Base-by-base conservation (phyloP, 805 yeast species). In the Saccharomycopsis synnaedendra region DNA sequence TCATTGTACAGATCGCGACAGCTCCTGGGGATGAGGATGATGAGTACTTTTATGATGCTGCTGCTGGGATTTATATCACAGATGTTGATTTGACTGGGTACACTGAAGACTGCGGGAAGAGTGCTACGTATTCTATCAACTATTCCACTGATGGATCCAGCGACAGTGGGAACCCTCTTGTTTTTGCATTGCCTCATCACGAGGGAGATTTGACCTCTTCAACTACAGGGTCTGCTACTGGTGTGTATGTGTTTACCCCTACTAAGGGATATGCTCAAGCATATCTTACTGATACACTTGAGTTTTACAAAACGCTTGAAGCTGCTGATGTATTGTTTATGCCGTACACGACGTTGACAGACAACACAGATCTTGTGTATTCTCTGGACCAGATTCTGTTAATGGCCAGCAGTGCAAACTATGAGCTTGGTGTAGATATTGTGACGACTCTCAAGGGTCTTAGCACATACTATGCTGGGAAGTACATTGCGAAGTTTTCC, bases 51-150 rank as follows among this genome's bases (percentile, higher is more conserved):
- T 79, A 80, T 57, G 88, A 82, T 60, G 55, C 64, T 41, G 77
- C 85, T n/a, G 88, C 93, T 41, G 94, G 94, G 39, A 64, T 70
- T 55, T 84, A 81, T 58, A 75, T 74, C 3, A 70, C 71, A 3
- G 69, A 67, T 39, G 78, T 78, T 29, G 48, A 57, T 4, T 57
- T 80, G 28, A 56, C 59, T 29, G 87, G 85, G 45, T 60, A 71
- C 30, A 54, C 70, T 19, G 44, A 29, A n/a, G 48, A 43, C 28
- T 64, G 67, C 30, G 78, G 79, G 27, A 50, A 61, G 3, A 51
- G 65, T 19, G 81, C 79, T 6, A 57, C 63, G 27, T 81, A 78
- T 58, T 55, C 64, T 34, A 68, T 78, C 55, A 56, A 56, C 4
- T 81, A 78, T 61, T 53, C 60, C 7, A 72, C 77, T 27, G 57